A percentile compares a stretch with the other conserved stretches of the same genome.
Evolutionary conservation across 2,329 filamentous ascomycete species (phyloP).

Genomic region (Colletotrichum costaricense): DNA sequence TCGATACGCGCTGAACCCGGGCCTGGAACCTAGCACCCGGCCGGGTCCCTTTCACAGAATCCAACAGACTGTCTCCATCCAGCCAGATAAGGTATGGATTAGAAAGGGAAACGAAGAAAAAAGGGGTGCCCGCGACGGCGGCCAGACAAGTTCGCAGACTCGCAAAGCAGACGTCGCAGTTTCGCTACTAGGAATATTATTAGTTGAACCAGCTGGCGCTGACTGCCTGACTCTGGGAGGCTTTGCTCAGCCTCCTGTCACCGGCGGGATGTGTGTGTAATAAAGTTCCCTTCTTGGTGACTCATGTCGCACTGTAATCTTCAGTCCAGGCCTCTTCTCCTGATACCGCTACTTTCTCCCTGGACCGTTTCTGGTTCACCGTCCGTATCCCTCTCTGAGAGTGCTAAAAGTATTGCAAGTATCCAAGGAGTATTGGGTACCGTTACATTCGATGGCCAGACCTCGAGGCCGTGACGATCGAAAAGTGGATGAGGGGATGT

Average conservation of each 20-base stretch:
- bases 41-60: not conserved
- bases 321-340: not conserved
- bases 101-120: not conserved
- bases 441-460: constrained; percentile 29
- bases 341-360: not conserved
- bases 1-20: constrained; percentile 32
- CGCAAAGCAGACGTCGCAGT: no score
- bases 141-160: not conserved
- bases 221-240: not conserved
- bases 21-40: constrained; percentile 3
- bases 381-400: not conserved
- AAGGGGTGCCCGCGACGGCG: not conserved
- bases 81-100: constrained; percentile 21
- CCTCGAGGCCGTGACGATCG: constrained; percentile 26
- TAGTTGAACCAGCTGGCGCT: no score
- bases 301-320: constrained; percentile 4
- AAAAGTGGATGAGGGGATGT: constrained; percentile 5
- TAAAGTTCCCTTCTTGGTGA: not conserved
- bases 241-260: not conserved
- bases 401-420: not conserved
- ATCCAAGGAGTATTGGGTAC: constrained; percentile 11
- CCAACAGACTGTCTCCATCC: not conserved
- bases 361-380: not conserved
- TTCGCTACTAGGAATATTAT: no score
- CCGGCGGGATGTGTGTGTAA: constrained; percentile 2